Evolutionary conservation across 164 flowering plant species (phyloP).

Genomic region (Nymphaea thermarum): DNA sequence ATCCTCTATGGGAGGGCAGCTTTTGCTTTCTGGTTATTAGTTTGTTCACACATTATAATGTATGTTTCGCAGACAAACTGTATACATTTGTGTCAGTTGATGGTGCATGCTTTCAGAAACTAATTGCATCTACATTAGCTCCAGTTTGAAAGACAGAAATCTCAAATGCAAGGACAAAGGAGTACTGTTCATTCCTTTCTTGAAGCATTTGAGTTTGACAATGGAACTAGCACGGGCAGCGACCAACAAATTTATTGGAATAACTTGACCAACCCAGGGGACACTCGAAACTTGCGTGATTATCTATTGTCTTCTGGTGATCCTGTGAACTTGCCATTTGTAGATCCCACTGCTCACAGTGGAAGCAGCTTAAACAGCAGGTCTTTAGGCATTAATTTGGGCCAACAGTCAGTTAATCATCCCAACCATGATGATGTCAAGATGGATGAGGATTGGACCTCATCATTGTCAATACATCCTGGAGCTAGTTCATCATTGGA

Average conservation of each 20-base stretch:
- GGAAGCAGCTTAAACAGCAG: constrained; percentile 25
- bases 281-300: constrained; percentile 19
- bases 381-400: constrained; percentile 47
- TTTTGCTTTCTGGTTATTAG: background rate
- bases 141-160: background rate
- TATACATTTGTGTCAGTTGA: background rate
- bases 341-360: constrained; percentile 19
- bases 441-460: constrained; percentile 40
- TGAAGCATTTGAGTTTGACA: constrained; percentile 41
- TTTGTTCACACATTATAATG: background rate
- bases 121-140: background rate
- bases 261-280: constrained; percentile 33
- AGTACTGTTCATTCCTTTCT: constrained; percentile 29
- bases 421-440: constrained; percentile 26
- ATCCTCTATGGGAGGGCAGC: no score
- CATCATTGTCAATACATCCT: constrained; percentile 19
- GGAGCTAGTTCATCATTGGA: constrained; percentile 27
- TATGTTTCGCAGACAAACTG: background rate
- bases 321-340: constrained; percentile 12
- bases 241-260: constrained; percentile 34
- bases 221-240: constrained; percentile 32
- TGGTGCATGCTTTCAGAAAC: background rate
- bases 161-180: constrained; percentile 55
- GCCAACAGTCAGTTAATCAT: constrained; percentile 18
- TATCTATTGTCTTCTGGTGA: constrained; percentile 24